Base-by-base conservation (phyloP, 2,329 filamentous ascomycete genomes). In the Phialophora expanda region DNA sequence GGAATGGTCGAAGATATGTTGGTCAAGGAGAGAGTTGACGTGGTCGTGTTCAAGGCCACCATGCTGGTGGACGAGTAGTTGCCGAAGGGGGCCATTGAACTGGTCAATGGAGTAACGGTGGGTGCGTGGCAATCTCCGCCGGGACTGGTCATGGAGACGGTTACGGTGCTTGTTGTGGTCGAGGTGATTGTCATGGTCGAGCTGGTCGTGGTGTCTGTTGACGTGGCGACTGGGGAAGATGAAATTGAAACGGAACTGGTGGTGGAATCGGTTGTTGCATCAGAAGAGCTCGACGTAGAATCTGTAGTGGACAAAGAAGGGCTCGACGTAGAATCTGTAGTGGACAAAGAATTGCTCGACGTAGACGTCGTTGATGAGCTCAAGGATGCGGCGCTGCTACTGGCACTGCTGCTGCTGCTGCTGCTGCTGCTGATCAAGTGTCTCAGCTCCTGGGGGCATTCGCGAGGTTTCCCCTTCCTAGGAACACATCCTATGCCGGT, bases 41-140 rank as follows among this genome's bases (percentile, higher is more conserved):
- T 69, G n/a, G 67, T 69, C 9, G 67, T 69, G 9, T 69, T 67
- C 56, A 69, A 41, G 14, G 65, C 67, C 22, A 67, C 55, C 48
- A 51, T 51, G 24, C 48, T 51, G 6, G 67, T 66, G 24, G 65
- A 67, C 26, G 62, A 58, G 54, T 30, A 34, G 28, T 69, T 69
- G 51, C 62, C 65, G 30, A 64, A 67, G 3, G 57, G 50, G n/a
- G 56, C 61, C n/a, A 62, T 46, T 34, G 67, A 64, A 8, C 28
- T 64, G 28, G 67, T 69, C 17, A 69, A 8, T 22, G 67, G 65
- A 48, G 67, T 48, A 30, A 65, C 67, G 26, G 65, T 69, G 34
- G 67, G 65, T 3, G 65, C 59, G 11, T 28, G 53, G 46, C 67
- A 67, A 57, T 22, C 58, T 24, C 32, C 58, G 20, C 44, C 24